These are phyloP conservation scores for Cornus florida DNA, from an alignment of 148 eudicot species.

Conservation along the genomic window DNA sequence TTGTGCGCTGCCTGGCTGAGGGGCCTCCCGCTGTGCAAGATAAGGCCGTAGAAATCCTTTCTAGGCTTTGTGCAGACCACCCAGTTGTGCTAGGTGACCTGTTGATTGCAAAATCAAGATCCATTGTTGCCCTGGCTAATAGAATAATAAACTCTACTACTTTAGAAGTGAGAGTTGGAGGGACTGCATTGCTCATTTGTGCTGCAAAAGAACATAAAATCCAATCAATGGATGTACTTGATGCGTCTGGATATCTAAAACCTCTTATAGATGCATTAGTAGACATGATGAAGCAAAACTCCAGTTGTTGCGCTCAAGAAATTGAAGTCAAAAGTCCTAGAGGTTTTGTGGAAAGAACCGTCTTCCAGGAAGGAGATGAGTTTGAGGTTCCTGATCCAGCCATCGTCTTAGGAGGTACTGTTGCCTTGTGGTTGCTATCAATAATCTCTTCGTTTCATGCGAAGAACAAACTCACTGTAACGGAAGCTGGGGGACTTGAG, in stretches of 20 bases:
- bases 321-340: slow-evolving; percentile 61
- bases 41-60: slow-evolving; percentile 64
- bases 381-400: slow-evolving; percentile 67
- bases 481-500: slow-evolving; percentile 87
- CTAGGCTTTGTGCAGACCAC: slow-evolving; percentile 69
- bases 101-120: slow-evolving; percentile 47
- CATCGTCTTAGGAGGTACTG: slow-evolving; percentile 66
- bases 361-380: slow-evolving; percentile 59
- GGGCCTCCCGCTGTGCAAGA: slow-evolving; percentile 70
- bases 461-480: slow-evolving; percentile 48
- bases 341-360: slow-evolving; percentile 43
- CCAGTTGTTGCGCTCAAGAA: slow-evolving; percentile 42
- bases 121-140: slow-evolving; percentile 55
- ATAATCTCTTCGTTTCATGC: slow-evolving; percentile 58
- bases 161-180: slow-evolving; percentile 78
- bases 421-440: slow-evolving; percentile 75
- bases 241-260: slow-evolving; percentile 54
- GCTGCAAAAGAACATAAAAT: slow-evolving; percentile 57
- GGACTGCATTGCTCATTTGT: slow-evolving; percentile 62
- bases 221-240: slow-evolving; percentile 51
- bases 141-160: slow-evolving; percentile 60
- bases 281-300: slow-evolving; percentile 55
- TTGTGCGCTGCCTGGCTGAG: slow-evolving; percentile 61
- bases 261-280: slow-evolving; percentile 54
- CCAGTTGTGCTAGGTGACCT: slow-evolving; percentile 56